phyloP scores from a whole-genome alignment of 2,329 filamentous ascomycete species.

The Penicillium expansum region DNA sequence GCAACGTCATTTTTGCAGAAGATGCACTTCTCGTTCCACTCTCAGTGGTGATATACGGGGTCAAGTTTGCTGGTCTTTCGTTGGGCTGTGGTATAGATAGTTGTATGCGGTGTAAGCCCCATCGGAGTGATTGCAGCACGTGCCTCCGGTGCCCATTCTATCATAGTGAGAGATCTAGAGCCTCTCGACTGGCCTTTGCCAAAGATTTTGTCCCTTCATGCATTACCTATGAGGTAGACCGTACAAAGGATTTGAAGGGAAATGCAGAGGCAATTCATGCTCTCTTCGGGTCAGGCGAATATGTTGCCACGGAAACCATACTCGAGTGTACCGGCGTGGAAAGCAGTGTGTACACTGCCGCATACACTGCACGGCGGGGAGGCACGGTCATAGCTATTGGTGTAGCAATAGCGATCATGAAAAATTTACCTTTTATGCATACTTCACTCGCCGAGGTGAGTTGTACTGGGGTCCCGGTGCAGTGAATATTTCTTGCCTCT shows the following conservation, averaged over 20 bases:
- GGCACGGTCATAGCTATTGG: slow-evolving; percentile 64
- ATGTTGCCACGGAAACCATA: slow-evolving; percentile 57
- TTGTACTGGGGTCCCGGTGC: background rate
- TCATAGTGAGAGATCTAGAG: slow-evolving; percentile 64
- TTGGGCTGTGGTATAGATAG: slow-evolving; percentile 57
- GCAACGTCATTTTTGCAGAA: slow-evolving; percentile 54
- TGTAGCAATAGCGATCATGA: slow-evolving; percentile 60
- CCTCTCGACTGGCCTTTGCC: slow-evolving; percentile 56
- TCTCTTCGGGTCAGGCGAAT: slow-evolving; percentile 56
- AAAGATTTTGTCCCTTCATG: slow-evolving; percentile 56
- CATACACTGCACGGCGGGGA: slow-evolving; percentile 56
- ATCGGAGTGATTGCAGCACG: slow-evolving; percentile 61
- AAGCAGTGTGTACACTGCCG: slow-evolving; percentile 59
- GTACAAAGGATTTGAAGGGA: slow-evolving; percentile 45
- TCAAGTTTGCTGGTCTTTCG: slow-evolving; percentile 50
- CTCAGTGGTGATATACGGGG: slow-evolving; percentile 60
- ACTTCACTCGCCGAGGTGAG: slow-evolving; percentile 56
- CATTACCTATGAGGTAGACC: slow-evolving; percentile 55
- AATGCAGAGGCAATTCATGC: slow-evolving; percentile 54
- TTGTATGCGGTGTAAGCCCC: slow-evolving; percentile 62
- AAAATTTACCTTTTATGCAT: slow-evolving; percentile 67
- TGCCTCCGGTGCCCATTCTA: slow-evolving; percentile 61
- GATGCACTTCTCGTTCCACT: slow-evolving; percentile 64
- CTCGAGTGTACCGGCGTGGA: slow-evolving; percentile 67
- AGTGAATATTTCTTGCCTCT: background rate